Conservation (phyloP, 202 grass and related monocot species). For the Setaria italica region DNA sequence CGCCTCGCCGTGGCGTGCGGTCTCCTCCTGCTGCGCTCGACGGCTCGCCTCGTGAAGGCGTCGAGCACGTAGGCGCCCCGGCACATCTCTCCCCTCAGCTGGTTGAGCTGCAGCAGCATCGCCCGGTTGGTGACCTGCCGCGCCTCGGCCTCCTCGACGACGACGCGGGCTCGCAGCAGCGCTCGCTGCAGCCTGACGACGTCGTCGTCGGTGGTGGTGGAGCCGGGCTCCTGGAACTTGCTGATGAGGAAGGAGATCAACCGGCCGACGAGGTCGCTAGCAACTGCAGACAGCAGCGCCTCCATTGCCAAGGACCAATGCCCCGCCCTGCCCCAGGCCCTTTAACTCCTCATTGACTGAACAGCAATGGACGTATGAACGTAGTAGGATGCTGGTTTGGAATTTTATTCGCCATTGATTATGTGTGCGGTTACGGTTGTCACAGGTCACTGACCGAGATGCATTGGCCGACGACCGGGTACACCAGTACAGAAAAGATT, state of each 20-base stretch:
- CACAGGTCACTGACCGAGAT: not conserved
- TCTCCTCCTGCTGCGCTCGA: not conserved
- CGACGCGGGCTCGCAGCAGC: slow-evolving; percentile 5
- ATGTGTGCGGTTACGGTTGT: not conserved
- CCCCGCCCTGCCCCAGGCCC: too few relatives aligned
- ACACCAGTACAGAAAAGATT: not conserved
- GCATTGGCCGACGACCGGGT: not conserved
- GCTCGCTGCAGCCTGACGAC: not conserved
- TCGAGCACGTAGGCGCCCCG: slow-evolving; percentile 26
- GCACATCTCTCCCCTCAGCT: slow-evolving; percentile 1
- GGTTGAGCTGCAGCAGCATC: slow-evolving; percentile 21
- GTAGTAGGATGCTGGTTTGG: not conserved
- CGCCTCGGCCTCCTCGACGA: slow-evolving; percentile 32
- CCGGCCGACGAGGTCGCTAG: slow-evolving; percentile 3
- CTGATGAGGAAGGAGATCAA: slow-evolving; percentile 14
- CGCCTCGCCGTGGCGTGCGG: not conserved
- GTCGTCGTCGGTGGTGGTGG: not conserved
- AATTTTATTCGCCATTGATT: not conserved
- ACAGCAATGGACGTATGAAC: not conserved
- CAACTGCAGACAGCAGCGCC: slow-evolving; percentile 8
- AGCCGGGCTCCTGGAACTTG: not conserved
- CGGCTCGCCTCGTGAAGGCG: not conserved
- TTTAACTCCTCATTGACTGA: not conserved
- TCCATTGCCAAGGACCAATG: slow-evolving; percentile 7
- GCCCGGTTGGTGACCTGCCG: slow-evolving; percentile 13